A percentile compares a stretch with the other conserved stretches of the same genome.
Conservation (phyloP, 1,139 yeast species). For the Pichia sp. region DNA sequence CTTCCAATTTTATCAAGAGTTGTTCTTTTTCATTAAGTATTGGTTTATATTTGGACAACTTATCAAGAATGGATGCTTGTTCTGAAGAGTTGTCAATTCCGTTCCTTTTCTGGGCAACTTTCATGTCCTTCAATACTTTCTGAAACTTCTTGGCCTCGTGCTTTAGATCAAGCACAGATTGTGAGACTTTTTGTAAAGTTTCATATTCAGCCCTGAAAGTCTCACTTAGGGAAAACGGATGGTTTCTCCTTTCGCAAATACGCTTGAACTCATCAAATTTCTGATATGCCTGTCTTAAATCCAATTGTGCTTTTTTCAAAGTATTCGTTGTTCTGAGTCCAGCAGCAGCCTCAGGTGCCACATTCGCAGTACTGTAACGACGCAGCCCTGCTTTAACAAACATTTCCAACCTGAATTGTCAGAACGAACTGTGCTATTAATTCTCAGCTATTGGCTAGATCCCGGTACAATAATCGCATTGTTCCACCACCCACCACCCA, state of each 20-base stretch:
- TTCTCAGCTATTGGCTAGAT: too few relatives aligned
- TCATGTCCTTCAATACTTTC: conserved; percentile 14
- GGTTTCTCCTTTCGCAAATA: conserved; percentile 23
- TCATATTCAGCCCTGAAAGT: conserved; percentile 15
- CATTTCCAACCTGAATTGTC: too few relatives aligned
- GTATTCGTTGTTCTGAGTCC: conserved; percentile 24
- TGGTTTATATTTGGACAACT: conserved; percentile 19
- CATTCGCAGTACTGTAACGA: neutral
- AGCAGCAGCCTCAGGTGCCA: too few relatives aligned
- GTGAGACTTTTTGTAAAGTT: conserved; percentile 5
- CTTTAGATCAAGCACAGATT: conserved; percentile 14
- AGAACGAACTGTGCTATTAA: too few relatives aligned
- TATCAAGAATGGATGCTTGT: conserved; percentile 11
- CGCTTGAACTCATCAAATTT: conserved; percentile 16
- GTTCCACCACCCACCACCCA: too few relatives aligned
- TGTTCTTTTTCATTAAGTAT: conserved; percentile 22
- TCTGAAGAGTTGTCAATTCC: conserved; percentile 5
- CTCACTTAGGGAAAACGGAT: conserved; percentile 18
- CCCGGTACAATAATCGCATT: too few relatives aligned
- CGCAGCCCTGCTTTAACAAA: neutral
- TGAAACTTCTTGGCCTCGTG: conserved; percentile 16
- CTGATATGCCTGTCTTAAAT: conserved; percentile 19
- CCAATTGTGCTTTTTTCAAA: conserved; percentile 21
- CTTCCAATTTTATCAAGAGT: conserved; percentile 30
- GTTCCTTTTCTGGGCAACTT: conserved; percentile 13